phyloP scores from a whole-genome alignment of 2,329 filamentous ascomycete genomes.

The Madurella fahalii region DNA sequence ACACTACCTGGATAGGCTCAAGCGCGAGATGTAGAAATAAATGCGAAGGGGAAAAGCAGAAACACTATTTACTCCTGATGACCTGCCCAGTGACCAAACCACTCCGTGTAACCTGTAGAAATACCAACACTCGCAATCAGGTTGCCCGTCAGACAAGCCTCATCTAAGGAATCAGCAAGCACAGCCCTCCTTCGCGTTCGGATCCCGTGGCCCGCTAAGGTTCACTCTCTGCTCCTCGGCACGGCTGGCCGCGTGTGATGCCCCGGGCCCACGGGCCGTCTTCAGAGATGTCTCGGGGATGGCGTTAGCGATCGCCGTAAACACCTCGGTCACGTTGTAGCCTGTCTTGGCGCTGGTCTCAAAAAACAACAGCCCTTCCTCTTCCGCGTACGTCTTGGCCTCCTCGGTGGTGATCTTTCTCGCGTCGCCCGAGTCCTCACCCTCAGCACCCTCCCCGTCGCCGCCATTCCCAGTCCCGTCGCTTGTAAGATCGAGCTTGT shows the following conservation, averaged over 20 bases:
- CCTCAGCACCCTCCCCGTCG: constrained; percentile 46
- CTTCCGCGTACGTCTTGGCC: constrained; percentile 88
- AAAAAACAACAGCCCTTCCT: constrained; percentile 91
- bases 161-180: constrained; percentile 59
- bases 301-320: constrained; percentile 95
- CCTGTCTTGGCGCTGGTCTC: constrained; percentile 98
- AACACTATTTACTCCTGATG: constrained; percentile 21
- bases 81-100: constrained; percentile 22
- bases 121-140: constrained; percentile 5
- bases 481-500: constrained; percentile 87
- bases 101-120: constrained; percentile 19
- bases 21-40: neutral
- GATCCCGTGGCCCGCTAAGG: constrained; percentile 67
- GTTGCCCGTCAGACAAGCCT: constrained; percentile 7
- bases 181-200: constrained; percentile 82
- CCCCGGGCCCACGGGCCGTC: constrained; percentile 70
- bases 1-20: too few relatives aligned
- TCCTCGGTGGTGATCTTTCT: constrained; percentile 88
- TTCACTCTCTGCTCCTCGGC: constrained; percentile 76
- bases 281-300: constrained; percentile 97
- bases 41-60: constrained; percentile 12
- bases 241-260: constrained; percentile 54
- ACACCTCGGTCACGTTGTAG: constrained; percentile 89
- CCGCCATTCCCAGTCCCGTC: constrained; percentile 47
- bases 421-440: constrained; percentile 65